phyloP scores from a whole-genome alignment of 2,329 filamentous ascomycete species.

The Fusarium sambucinum region DNA sequence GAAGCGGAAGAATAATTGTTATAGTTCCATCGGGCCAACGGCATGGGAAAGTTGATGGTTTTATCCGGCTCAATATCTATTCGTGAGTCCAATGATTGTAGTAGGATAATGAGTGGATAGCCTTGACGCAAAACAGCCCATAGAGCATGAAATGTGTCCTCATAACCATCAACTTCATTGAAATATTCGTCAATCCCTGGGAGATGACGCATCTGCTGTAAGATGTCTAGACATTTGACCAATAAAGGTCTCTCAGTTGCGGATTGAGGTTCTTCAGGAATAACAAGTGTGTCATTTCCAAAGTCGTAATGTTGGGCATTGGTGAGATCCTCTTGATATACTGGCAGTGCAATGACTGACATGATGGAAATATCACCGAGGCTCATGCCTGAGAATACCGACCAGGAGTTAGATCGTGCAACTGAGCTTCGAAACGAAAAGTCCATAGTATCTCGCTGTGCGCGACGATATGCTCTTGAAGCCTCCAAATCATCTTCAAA shows the following conservation, averaged over 20 bases:
- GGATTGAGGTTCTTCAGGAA: fast-evolving
- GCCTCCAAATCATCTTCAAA: not conserved
- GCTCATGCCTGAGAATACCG: not conserved
- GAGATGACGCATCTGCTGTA: not conserved
- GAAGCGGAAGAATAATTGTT: not conserved
- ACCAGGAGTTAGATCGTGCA: not conserved
- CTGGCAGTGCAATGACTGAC: not conserved
- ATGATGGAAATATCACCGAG: not conserved
- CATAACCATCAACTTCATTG: fast-evolving
- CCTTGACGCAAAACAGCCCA: not conserved
- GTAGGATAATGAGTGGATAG: not conserved
- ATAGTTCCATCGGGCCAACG: not conserved
- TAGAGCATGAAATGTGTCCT: not conserved
- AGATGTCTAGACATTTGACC: not conserved
- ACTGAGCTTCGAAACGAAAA: not conserved
- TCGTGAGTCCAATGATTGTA: not conserved
- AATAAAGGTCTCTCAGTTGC: not conserved
- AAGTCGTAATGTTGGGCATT: not conserved
- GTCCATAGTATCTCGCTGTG: not conserved
- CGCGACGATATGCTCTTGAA: not conserved
- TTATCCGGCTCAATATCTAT: not conserved
- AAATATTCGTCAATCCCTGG: not conserved
- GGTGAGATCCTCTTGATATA: not conserved
- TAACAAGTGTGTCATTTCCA: not conserved
- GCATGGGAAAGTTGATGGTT: not conserved